Evolutionary conservation across 2,329 filamentous ascomycete species (phyloP).

Genomic region (Colletotrichum tabaci): DNA sequence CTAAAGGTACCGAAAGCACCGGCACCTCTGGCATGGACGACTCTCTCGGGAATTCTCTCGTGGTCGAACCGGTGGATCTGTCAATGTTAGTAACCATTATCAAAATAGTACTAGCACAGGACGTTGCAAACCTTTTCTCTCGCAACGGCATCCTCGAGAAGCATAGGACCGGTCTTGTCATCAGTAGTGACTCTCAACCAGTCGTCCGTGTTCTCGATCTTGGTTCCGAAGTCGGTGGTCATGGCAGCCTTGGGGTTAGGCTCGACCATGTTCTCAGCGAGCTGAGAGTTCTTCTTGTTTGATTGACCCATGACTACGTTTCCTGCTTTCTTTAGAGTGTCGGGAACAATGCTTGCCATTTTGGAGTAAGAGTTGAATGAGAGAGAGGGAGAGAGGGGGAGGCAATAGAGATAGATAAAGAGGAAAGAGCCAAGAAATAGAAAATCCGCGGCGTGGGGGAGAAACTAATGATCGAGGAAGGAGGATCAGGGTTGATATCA

Average conservation of each 20-base stretch:
- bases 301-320: conserved; percentile 58
- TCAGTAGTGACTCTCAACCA: conserved; percentile 79
- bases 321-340: conserved; percentile 56
- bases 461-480: neutral
- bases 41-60: conserved; percentile 71
- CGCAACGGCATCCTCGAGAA: conserved; percentile 80
- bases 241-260: conserved; percentile 71
- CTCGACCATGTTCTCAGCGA: conserved; percentile 72
- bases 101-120: accelerated
- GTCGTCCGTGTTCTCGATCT: conserved; percentile 80
- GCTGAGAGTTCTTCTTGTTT: conserved; percentile 72
- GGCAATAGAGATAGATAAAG: neutral
- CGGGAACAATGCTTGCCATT: conserved; percentile 47
- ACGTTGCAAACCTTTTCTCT: conserved; percentile 75
- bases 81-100: conserved; percentile 28
- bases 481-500: neutral
- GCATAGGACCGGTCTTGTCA: conserved; percentile 74
- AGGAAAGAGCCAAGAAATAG: neutral
- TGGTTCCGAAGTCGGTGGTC: conserved; percentile 84
- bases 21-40: conserved; percentile 73
- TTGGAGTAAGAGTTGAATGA: neutral
- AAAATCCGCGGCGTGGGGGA: neutral
- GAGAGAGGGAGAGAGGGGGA: neutral
- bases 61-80: conserved; percentile 83
- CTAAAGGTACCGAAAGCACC: conserved; percentile 68